Base-by-base conservation (phyloP, 1,284 basidiomycete species). In the Lentinula novae-zelandiae region DNA sequence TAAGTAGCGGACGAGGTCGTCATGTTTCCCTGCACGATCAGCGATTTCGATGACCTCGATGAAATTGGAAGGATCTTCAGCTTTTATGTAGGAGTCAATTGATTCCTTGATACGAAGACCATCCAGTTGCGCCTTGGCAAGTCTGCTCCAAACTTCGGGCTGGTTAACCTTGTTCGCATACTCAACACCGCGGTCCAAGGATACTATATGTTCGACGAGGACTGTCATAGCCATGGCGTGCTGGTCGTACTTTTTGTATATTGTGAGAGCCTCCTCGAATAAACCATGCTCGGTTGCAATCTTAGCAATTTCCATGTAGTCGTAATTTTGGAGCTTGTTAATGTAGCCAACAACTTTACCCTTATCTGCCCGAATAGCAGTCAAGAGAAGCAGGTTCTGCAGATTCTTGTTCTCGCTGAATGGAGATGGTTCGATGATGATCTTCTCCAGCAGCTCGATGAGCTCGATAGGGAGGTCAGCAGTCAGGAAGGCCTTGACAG, bases 1-100 rank as follows among this genome's bases (percentile, higher is more conserved):
- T 27, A 99, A 82, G 82, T 89, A 99, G 64, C 95, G 89, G 60
- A 99, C 96, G 59, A 99, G 88, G 73, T 99, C 97, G 71, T 99
- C 97, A 70, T 98, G 93, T 78, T 99, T 98, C 71, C 95, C 97
- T 10, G 97, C 96, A 65, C 90, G 94, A 72, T 89, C 92, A 58
- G 96, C 88, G 65, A 98, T 98, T 76, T 99, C 97, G 68, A 97
- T 96, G 68, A 99, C 95, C 75, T 99, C 97, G 31, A 83, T 82
- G 70, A 93, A 99, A 81, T 99, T 99, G 54, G 89, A 87, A 5
- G 97, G 92, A 73, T 99, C 97, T 70, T 95, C 92, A 15, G 97
- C 96, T 81, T 97, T 98, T 85, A 98, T 96, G 77, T 99, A 99
- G 22, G 96, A 98, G 73, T 99, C 95, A 69, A 99, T 98, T 44